phyloP scores from a whole-genome alignment of 805 yeast genomes.

The Komagataella pseudopastoris region DNA sequence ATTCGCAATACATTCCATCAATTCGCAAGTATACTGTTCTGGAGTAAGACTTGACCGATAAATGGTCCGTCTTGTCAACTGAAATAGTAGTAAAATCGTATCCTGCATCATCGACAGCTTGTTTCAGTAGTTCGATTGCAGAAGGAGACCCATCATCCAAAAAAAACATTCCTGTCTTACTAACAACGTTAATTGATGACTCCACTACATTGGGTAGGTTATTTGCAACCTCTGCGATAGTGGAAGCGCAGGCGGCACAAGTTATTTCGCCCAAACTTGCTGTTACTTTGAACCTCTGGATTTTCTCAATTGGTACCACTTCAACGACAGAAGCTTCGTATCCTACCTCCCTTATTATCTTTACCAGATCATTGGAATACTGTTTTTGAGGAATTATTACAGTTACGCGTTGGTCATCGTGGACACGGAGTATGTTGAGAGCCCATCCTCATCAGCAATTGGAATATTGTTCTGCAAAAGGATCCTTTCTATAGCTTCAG shows the following conservation, averaged over 20 bases:
- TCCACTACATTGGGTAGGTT: slow-evolving; percentile 39
- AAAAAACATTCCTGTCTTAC: slow-evolving; percentile 51
- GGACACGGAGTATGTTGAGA: slow-evolving; percentile 16
- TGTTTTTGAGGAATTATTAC: slow-evolving; percentile 40
- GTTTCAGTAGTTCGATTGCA: slow-evolving; percentile 26
- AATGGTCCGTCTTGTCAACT: slow-evolving; percentile 28
- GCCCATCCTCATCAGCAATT: slow-evolving; percentile 6
- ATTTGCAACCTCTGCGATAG: slow-evolving; percentile 33
- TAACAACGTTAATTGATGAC: slow-evolving; percentile 40
- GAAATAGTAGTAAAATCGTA: slow-evolving; percentile 42
- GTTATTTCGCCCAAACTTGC: slow-evolving; percentile 66
- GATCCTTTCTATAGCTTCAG: slow-evolving; percentile 22
- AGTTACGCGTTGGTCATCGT: slow-evolving; percentile 43
- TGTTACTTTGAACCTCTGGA: slow-evolving; percentile 32
- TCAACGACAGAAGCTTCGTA: slow-evolving; percentile 40
- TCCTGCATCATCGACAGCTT: slow-evolving; percentile 51
- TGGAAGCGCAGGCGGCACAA: slow-evolving; percentile 52
- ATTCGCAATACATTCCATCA: slow-evolving; percentile 57
- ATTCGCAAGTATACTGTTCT: slow-evolving; percentile 45
- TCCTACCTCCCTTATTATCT: slow-evolving; percentile 29
- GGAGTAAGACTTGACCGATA: slow-evolving; percentile 31
- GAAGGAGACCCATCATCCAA: slow-evolving; percentile 26
- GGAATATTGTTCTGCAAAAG: slow-evolving; percentile 8
- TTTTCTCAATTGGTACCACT: slow-evolving; percentile 40
- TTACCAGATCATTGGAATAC: slow-evolving; percentile 33